Conservation (phyloP, 768 basidiomycete species). For the Amylocystis lapponica region DNA sequence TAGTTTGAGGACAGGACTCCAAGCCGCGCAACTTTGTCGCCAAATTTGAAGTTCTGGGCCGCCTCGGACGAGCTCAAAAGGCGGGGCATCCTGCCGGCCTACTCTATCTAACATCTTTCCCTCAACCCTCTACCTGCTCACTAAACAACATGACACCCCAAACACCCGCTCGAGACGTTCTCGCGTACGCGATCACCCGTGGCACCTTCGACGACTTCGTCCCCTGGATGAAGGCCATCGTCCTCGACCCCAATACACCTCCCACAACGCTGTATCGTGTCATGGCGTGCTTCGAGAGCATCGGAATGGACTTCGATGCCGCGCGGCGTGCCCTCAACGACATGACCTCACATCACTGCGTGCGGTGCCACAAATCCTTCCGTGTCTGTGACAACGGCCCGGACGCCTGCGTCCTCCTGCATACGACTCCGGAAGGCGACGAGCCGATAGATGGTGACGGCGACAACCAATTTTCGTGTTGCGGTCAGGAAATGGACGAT, state of each 20-base stretch:
- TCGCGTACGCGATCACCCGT: neutral
- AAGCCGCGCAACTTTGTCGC: neutral
- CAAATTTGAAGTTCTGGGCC: neutral
- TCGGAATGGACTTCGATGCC: constrained; percentile 6
- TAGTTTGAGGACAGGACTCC: neutral
- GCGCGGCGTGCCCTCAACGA: neutral
- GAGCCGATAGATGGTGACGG: neutral
- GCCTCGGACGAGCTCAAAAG: neutral
- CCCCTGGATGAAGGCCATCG: neutral
- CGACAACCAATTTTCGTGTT: neutral
- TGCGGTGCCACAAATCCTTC: constrained; percentile 7
- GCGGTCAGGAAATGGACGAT: neutral
- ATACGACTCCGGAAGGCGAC: neutral
- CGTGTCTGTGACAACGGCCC: neutral
- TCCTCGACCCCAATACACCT: neutral
- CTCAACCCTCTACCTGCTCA: no score
- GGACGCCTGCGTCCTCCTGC: constrained; percentile 4
- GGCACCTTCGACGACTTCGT: neutral
- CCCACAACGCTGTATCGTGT: neutral
- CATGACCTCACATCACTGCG: constrained; percentile 1
- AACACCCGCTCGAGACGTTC: constrained; percentile 1
- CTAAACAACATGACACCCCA: no score
- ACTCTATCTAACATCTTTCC: no score
- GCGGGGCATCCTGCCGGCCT: neutral
- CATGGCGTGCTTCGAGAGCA: neutral